A percentile compares a stretch with the other conserved stretches of the same genome.
Conservation (phyloP, 805 yeast genomes). For the Lipomyces anomalus region DNA sequence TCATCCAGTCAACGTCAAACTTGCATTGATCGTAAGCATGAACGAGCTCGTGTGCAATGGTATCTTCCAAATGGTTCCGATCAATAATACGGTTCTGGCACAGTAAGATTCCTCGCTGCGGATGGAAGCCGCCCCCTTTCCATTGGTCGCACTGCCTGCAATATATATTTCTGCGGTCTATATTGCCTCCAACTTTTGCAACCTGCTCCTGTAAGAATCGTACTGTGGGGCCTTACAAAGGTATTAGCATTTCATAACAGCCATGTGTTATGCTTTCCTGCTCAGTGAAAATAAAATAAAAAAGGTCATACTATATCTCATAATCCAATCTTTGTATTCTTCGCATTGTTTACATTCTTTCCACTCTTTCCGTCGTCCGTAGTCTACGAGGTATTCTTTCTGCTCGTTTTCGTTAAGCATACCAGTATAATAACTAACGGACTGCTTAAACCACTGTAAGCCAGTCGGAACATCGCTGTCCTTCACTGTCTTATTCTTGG, state of each 20-base stretch:
- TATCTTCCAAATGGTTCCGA: slow-evolving; percentile 82
- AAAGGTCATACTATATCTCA: slow-evolving; percentile 47
- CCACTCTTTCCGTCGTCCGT: slow-evolving; percentile 1
- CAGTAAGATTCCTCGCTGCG: slow-evolving; percentile 75
- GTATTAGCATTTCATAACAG: no score
- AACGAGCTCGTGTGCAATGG: slow-evolving; percentile 84
- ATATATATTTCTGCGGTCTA: slow-evolving; percentile 48
- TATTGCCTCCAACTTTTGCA: slow-evolving; percentile 53
- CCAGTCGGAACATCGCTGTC: slow-evolving; percentile 20
- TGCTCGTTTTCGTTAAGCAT: slow-evolving; percentile 10
- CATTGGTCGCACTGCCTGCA: slow-evolving; percentile 82
- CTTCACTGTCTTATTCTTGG: no score
- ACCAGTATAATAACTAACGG: slow-evolving; percentile 15
- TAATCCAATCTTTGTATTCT: slow-evolving; percentile 72
- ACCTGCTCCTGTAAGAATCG: slow-evolving; percentile 82
- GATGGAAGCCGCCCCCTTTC: slow-evolving; percentile 90
- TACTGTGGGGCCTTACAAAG: slow-evolving; percentile 67
- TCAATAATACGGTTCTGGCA: slow-evolving; percentile 77
- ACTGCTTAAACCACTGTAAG: slow-evolving; percentile 16
- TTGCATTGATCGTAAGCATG: slow-evolving; percentile 89
- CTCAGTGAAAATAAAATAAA: neutral
- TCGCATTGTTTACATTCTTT: slow-evolving; percentile 64
- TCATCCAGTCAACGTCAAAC: slow-evolving; percentile 79
- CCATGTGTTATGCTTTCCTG: neutral
- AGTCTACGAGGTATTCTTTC: slow-evolving; percentile 7